Evolutionary conservation across 306 rosid genomes (phyloP).

Genomic region (Corylus heterophylla): DNA sequence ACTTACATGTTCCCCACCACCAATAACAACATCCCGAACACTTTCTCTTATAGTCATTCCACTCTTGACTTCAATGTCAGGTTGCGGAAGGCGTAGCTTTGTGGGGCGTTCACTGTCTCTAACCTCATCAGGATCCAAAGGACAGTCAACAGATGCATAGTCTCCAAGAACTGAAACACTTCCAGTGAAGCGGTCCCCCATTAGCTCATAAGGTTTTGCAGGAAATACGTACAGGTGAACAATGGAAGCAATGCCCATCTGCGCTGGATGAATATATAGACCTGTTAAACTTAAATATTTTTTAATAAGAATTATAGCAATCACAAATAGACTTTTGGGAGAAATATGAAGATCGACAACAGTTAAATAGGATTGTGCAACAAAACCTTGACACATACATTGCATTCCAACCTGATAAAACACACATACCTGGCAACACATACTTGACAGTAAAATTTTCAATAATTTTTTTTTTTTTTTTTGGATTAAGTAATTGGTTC

Average conservation of each 20-base stretch:
- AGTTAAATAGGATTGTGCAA: background rate
- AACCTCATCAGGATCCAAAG: conserved; percentile 97
- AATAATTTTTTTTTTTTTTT: too few species aligned
- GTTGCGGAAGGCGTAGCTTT: conserved; percentile 88
- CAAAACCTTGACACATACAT: background rate
- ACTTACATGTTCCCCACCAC: conserved; percentile 94
- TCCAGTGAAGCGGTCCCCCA: conserved; percentile 86
- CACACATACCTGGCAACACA: background rate
- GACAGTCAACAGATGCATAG: conserved; percentile 86
- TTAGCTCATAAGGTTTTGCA: conserved; percentile 89
- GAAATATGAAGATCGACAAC: background rate
- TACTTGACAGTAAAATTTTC: background rate
- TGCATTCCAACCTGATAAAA: background rate
- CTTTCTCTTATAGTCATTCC: conserved; percentile 97
- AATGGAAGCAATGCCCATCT: conserved; percentile 96
- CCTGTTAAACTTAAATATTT: conserved; percentile 47
- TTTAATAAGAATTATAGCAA: background rate
- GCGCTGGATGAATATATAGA: conserved; percentile 64
- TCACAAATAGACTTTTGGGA: background rate
- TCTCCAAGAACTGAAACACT: conserved; percentile 95
- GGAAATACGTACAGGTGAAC: conserved; percentile 97
- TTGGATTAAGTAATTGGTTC: too few species aligned
- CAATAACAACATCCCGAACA: conserved; percentile 87
- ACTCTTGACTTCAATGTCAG: conserved; percentile 61
- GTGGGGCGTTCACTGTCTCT: conserved; percentile 98